Evolutionary conservation across 306 rosid genomes (phyloP), one percentile per base, ranked within the genome.

Genomic region (Senna siamea): DNA sequence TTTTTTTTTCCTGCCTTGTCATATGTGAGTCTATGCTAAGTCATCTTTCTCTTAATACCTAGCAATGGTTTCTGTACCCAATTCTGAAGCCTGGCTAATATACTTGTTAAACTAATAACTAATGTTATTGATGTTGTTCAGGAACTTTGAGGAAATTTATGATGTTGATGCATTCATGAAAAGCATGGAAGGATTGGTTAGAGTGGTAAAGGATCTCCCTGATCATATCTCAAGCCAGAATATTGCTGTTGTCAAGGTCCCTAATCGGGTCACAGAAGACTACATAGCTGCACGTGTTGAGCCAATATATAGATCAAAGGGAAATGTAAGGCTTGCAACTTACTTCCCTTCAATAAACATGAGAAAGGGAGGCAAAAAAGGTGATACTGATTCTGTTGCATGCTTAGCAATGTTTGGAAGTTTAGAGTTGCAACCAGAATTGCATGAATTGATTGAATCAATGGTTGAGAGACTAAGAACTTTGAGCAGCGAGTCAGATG

Each of bases 391-490:
- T 77, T 84, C 91, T 26, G 85, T 92, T 66, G 87, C 91, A 23
- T 92, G 97, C 79, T 81, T 89, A 84, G 97, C 93, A 61, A 89
- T 87, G 96, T 92, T 92, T 82, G 96, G 91, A 81, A 92, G 89
- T 79, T 83, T 92, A 69, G 82, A 81, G 63, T 79, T 92, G 88
- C 91, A 80, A 73, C 86, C 86, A 13, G 91, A 89, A 83, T 82
- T 92, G 38, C 80, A 46, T 19, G 93, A 92, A 79, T 80, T 89
- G 28, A 85, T 92, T 18, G 93, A 89, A 26, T 85, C 96, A 62
- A 87, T 86, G 84, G 79, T 87, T 28, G 87, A 81, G 83, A 85
- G 92, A 63, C 84, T 92, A 72, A 87, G 83, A 87, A 87, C 93
- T 70, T 69, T 87, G 81, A 85, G 93, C 74, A 85, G 90, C 20